Evolutionary conservation across 2,329 filamentous ascomycete genomes (phyloP).

Genomic region (Fusarium protoensiforme): DNA sequence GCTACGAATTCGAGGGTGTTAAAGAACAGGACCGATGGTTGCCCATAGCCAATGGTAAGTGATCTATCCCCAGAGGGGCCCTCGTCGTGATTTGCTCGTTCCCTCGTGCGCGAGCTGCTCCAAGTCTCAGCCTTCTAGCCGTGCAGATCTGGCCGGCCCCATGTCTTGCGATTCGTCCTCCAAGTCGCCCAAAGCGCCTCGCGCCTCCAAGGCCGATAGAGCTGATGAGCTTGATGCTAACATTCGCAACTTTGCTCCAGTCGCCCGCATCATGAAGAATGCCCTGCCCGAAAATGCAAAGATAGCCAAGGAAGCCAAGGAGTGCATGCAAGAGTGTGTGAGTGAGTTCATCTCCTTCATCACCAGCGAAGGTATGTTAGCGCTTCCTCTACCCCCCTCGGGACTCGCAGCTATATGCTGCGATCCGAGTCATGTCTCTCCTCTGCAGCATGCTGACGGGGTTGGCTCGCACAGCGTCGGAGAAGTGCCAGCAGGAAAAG

Average conservation of each 20-base stretch:
- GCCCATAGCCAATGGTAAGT: constrained; percentile 99
- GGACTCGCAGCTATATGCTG: constrained; percentile 17
- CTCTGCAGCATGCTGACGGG: constrained; percentile 33
- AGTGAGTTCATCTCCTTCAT: constrained; percentile 99
- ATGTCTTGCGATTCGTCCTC: constrained; percentile 71
- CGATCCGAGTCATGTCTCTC: constrained; percentile 29
- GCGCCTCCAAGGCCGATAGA: constrained; percentile 60
- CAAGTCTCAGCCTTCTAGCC: constrained; percentile 44
- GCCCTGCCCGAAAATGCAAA: constrained; percentile 98
- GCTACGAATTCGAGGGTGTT: constrained; percentile 91
- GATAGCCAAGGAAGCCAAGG: constrained; percentile 98
- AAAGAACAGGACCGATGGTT: constrained; percentile 99
- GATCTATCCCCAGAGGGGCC: constrained; percentile 28
- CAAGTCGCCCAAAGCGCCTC: constrained; percentile 60
- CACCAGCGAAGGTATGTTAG: constrained; percentile 89
- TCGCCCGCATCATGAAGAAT: constrained; percentile 98
- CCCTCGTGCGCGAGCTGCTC: constrained; percentile 40
- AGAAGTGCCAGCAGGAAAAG: constrained; percentile 99
- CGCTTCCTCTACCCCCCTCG: not conserved
- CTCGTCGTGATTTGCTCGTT: constrained; percentile 56
- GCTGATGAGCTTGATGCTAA: constrained; percentile 82
- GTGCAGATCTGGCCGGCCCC: constrained; percentile 55
- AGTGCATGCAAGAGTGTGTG: constrained; percentile 99
- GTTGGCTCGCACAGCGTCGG: constrained; percentile 74
- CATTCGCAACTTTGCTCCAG: constrained; percentile 93